Evolutionary conservation across 192 early-diverging fungal genomes (phyloP).

Genomic region (Diversispora epigaea): DNA sequence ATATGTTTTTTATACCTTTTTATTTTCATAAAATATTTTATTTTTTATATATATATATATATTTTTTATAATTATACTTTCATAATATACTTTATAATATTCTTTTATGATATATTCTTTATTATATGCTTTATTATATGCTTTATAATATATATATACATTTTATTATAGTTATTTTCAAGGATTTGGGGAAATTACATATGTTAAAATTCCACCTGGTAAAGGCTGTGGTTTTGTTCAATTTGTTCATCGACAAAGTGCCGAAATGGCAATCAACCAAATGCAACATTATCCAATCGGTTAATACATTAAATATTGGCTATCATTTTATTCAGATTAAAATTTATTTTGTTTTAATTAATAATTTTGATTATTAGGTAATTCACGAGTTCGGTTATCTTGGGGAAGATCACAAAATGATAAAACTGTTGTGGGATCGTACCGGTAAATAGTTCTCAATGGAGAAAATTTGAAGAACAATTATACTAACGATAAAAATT

Average conservation of each 20-base stretch:
- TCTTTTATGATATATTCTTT: no score
- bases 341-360: not conserved
- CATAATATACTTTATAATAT: no score
- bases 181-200: conserved; percentile 87
- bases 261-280: conserved; percentile 86
- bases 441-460: conserved; percentile 22
- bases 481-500: not conserved
- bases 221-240: conserved; percentile 97
- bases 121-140: not conserved
- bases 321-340: not conserved
- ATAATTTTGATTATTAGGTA: conserved; percentile 33
- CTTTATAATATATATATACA: not conserved
- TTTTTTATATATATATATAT: no score
- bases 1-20: no score
- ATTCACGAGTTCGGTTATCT: conserved; percentile 52
- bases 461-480: not conserved
- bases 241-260: conserved; percentile 76
- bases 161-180: conserved; percentile 61
- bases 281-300: conserved; percentile 90
- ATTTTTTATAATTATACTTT: no score
- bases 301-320: conserved; percentile 34
- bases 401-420: conserved; percentile 61
- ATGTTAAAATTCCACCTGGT: conserved; percentile 92
- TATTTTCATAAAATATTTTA: no score
- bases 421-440: conserved; percentile 15